phyloP scores from a whole-genome alignment of 2,329 filamentous ascomycete species.

The Phyllosticta citrichinensis region DNA sequence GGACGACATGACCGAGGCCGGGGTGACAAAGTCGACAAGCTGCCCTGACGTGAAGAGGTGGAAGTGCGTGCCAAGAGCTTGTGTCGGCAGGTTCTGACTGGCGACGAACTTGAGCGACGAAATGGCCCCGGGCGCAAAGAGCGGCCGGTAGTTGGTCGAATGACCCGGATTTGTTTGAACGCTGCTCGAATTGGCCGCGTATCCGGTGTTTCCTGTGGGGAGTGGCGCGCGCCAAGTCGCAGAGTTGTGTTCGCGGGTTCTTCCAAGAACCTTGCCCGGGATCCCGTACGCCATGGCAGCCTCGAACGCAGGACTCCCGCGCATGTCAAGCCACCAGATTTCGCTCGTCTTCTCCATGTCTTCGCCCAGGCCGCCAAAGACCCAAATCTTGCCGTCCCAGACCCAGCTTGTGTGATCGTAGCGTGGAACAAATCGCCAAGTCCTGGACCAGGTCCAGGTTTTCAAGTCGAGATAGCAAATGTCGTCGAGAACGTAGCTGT shows the following conservation, averaged over 20 bases:
- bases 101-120: constrained; percentile 85
- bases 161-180: constrained; percentile 44
- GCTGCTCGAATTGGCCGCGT: constrained; percentile 63
- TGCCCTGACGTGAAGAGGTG: constrained; percentile 91
- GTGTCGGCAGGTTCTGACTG: constrained; percentile 74
- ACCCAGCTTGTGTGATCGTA: constrained; percentile 96
- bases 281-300: constrained; percentile 50
- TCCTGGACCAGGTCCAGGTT: constrained; percentile 93
- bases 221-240: constrained; percentile 16
- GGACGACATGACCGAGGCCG: constrained; percentile 74
- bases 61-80: constrained; percentile 87
- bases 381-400: constrained; percentile 87
- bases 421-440: constrained; percentile 88
- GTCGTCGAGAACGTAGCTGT: constrained; percentile 87
- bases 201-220: constrained; percentile 38
- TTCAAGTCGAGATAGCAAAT: constrained; percentile 95
- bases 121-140: constrained; percentile 70
- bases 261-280: neutral
- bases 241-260: constrained; percentile 27
- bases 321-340: constrained; percentile 94
- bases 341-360: constrained; percentile 97
- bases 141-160: constrained; percentile 37
- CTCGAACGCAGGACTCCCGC: constrained; percentile 78
- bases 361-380: constrained; percentile 87
- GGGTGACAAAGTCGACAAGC: constrained; percentile 87